phyloP scores from a whole-genome alignment of 164 flowering plant genomes.

The Magnolia kwangsiensis region DNA sequence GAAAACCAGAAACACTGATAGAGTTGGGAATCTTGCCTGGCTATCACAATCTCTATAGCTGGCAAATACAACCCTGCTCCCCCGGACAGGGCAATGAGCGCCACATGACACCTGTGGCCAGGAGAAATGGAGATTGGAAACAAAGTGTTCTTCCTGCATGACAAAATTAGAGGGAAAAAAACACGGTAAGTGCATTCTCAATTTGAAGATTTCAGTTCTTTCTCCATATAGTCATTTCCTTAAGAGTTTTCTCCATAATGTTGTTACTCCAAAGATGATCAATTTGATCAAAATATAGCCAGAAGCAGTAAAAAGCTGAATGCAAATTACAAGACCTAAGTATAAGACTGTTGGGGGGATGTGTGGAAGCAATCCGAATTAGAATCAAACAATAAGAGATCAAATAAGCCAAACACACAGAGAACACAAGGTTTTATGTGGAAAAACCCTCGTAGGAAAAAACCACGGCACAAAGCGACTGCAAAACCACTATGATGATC shows the following conservation, averaged over 20 bases:
- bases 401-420: too few relatives aligned
- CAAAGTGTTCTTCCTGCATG: constrained; percentile 53
- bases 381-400: too few relatives aligned
- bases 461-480: too few relatives aligned
- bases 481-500: too few relatives aligned
- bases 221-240: not conserved
- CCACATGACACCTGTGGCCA: constrained; percentile 56
- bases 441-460: too few relatives aligned
- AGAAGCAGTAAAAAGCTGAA: not conserved
- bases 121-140: constrained; percentile 45
- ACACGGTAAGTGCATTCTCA: not conserved
- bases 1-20: not conserved
- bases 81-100: constrained; percentile 25
- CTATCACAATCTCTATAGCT: constrained; percentile 32
- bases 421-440: too few relatives aligned
- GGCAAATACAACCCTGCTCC: constrained; percentile 42
- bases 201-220: not conserved
- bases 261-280: not conserved
- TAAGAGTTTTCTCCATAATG: not conserved
- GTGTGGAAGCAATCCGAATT: too few relatives aligned
- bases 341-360: too few relatives aligned
- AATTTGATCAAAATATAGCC: not conserved
- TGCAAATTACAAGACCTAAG: not conserved
- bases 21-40: constrained; percentile 30
- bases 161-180: not conserved